These are phyloP conservation scores for Rhizopogon vulgaris DNA, from an alignment of 768 basidiomycete species.

Conservation along the genomic window DNA sequence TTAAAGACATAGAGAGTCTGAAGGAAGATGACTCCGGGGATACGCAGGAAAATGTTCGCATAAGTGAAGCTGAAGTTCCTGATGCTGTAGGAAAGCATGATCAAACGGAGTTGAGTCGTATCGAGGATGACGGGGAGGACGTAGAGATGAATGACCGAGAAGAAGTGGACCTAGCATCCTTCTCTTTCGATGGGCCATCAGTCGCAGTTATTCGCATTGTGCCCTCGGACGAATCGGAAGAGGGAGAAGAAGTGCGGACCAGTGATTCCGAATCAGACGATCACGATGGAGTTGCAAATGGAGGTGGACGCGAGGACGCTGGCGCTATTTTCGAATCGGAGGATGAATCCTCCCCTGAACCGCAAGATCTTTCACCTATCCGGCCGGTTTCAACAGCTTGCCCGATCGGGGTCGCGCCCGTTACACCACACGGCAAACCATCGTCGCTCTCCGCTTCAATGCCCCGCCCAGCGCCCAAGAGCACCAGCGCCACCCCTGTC, in stretches of 20 bases:
- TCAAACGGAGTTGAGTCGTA: constrained; percentile 25
- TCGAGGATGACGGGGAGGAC: constrained; percentile 42
- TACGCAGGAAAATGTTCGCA: constrained; percentile 1
- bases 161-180: constrained; percentile 63
- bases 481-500: constrained; percentile 42
- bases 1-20: constrained; percentile 86
- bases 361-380: constrained; percentile 1
- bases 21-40: constrained; percentile 48
- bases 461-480: constrained; percentile 37
- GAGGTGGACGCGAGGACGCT: constrained; percentile 5
- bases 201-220: constrained; percentile 46
- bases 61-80: constrained; percentile 1
- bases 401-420: constrained; percentile 15
- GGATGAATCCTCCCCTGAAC: constrained; percentile 28
- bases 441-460: constrained; percentile 17
- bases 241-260: constrained; percentile 33
- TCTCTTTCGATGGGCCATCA: constrained; percentile 62
- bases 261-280: constrained; percentile 33
- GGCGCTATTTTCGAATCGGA: constrained; percentile 25
- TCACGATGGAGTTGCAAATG: constrained; percentile 11
- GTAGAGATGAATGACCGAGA: constrained; percentile 49
- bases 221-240: constrained; percentile 31
- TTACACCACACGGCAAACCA: constrained; percentile 9
- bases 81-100: constrained; percentile 9
- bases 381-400: not conserved